Base-by-base conservation (phyloP, 805 yeast genomes). In the Ogataea kodamae region DNA sequence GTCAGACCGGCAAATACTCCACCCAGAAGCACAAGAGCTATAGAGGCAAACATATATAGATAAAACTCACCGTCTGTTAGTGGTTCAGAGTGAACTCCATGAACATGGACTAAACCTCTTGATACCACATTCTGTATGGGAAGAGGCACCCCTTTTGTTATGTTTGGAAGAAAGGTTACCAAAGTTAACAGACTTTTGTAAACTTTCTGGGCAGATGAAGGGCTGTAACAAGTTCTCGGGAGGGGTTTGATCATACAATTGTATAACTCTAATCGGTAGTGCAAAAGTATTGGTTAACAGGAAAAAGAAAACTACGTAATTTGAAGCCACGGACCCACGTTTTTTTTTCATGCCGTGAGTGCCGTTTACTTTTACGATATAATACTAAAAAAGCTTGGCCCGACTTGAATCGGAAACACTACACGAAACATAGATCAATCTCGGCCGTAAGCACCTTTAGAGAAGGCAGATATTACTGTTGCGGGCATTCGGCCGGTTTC, bases 1-100 rank as follows among this genome's bases (percentile, higher is more conserved):
- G 98, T 92, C 25, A 90, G 68, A 6, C 95, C 95, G 5, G 95
- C 95, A 68, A 86, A 86, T n/a, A 83, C 78, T 46, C 95, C 95
- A 39, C 95, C 95, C 4, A 82, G 65, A 21, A 86, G 50, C 1
- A 85, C 94, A 15, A 85, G 65, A 14, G 65, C 45, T 5, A 72
- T 68, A 1, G 92, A 80, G 9, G 80, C 64, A 30, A 64, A 32
- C 47, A 76, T 55, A 48, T 76, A 73, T 21, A 68, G 44, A 50
- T 68, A 71, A 43, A 69, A 70, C 43, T 72, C 53, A 10, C 51
- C 47, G 5, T 50, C 52, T 1, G 57, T 46, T 12, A 55, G 43
- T 1, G 60, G 51, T 9, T 33, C 47, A 11, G 40, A 38, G n/a
- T 35, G 35, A 13, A 32, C 27, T 6, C 23, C 18, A 5, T 46